Conservation (phyloP, 1,284 basidiomycete species). For the Cryptococcus maquisensis region DNA sequence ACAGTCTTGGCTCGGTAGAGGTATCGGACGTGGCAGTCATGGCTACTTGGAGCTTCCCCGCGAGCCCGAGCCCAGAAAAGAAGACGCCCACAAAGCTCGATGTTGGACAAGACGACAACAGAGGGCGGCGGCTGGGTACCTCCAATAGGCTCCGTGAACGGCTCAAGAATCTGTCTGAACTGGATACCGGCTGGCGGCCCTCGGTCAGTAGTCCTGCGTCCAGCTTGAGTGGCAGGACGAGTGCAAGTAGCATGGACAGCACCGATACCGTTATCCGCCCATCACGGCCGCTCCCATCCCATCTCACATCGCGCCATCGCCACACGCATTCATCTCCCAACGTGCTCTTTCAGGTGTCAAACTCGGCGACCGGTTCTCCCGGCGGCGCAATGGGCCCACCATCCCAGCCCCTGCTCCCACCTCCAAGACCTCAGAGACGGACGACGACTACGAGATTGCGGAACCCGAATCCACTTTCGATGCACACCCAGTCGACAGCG, state of each 20-base stretch:
- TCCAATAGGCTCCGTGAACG: conserved; percentile 15
- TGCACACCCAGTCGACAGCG: conserved; percentile 1
- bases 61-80: conserved; percentile 1
- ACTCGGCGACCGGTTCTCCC: background rate
- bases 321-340: conserved; percentile 21
- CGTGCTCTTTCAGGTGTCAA: conserved; percentile 3
- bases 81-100: background rate
- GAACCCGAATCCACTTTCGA: conserved; percentile 17
- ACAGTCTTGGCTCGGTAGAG: conserved; percentile 8
- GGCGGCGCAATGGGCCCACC: conserved; percentile 11
- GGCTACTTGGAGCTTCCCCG: conserved; percentile 23
- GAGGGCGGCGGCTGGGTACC: conserved; percentile 2
- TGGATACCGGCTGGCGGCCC: conserved; percentile 10
- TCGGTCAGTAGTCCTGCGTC: background rate
- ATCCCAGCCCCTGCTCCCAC: conserved; percentile 11
- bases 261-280: conserved; percentile 2
- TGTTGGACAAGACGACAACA: background rate
- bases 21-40: conserved; percentile 20
- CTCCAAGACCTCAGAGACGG: conserved; percentile 6
- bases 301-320: conserved; percentile 11
- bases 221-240: background rate
- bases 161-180: conserved; percentile 11
- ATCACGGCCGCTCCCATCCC: conserved; percentile 10
- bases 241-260: background rate
- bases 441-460: conserved; percentile 15